Base-by-base conservation (phyloP, 2,329 filamentous ascomycete genomes). In the Penicillium psychrosexuale region DNA sequence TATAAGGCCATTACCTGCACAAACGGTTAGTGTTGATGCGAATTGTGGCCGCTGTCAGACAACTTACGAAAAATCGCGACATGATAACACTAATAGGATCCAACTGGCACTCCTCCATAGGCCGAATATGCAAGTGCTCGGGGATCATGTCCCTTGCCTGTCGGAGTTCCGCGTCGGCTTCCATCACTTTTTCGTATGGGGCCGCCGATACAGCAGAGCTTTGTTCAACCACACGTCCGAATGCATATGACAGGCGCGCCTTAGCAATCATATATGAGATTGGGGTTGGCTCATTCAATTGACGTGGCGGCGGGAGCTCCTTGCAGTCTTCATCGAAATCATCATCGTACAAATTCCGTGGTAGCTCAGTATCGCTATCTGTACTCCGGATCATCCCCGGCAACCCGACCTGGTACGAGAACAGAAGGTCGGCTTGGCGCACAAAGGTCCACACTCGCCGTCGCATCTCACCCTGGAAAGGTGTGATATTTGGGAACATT, bases 121-220 rank as follows among this genome's bases (percentile, higher is more conserved):
- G 81, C 31, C 87, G 85, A 61, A 96, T 79, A 63, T 85, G 87
- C 31, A 97, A 78, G 70, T 96, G 89, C 3, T 90, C 87, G 1
- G 94, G 90, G 47, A 96, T 82, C 53, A 87, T 82, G 33, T 87
- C 79, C 24, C 81, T 77, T 27, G 81, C 75, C 55, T 82, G 81
- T 39, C 83, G 78, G 48, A 86, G 75, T 52, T 83, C 76, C 8
- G 76, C 73, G 66, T 87, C 84, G 37, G 85, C 74, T 55, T 82
- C 82, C 76, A 86, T 81, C 22, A 84, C 77, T 38, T 82, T 81
- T 24, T 86, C 84, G 62, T 87, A 86, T 0, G 82, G 77, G 13
- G 72, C 72, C 9, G 78, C 69, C 27, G 71, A 68, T 11, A 78
- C 63, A 24, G 72, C 68, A 36, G 76, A 74, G 24, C 72, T 69